Base-by-base conservation (phyloP, 2,329 filamentous ascomycete species). In the Pseudogymnoascus sp. region DNA sequence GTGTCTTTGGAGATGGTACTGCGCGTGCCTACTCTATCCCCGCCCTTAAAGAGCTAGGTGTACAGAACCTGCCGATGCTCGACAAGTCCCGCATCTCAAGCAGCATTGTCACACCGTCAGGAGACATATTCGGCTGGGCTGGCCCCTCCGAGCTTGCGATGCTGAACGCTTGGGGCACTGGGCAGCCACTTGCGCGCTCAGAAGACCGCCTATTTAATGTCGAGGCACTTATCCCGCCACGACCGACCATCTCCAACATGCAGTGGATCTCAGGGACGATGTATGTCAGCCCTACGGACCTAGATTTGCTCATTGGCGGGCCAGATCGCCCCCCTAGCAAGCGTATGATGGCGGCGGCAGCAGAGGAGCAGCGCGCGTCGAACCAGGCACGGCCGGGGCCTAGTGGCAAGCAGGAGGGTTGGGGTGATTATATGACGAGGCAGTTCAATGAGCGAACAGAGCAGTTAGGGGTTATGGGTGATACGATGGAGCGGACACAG, bases 261-360 rank as follows among this genome's bases (percentile, higher is more conserved):
- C 92, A 97, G 75, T 99, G 94, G 94, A 91, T 99, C 60, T 89
- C 92, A 0, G 94, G 94, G 3, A 97, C 93, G 1, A 93, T 97
- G 74, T 89, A 95, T 69, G 83, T 99, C 51, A 91, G 91, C 1
- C 88, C 91, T 0, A 81, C 87, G 1, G 94, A 99, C 70, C 85
- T 99, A 70, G 94, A 97, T 71, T 76, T 96, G 2, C 79, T 99
- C 1, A 94, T 99, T 64, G 91, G 93, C 59, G 93, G 93, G 0
- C 87, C 92, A 1, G 89, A 94, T 70, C 84, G 94, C 2, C 94
- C 93, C 2, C 88, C 91, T 1, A 94, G 90, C 64, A 95, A 95
- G 75, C 85, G 89, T 36, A 95, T 95, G 90, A 74, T 94, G 58
- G 89, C 87, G 1, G 92, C 94, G 59, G 84, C 89, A 36, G 87